Evolutionary conservation across 306 rosid species (phyloP).

Genomic region (Vigna reflexopilosa): DNA sequence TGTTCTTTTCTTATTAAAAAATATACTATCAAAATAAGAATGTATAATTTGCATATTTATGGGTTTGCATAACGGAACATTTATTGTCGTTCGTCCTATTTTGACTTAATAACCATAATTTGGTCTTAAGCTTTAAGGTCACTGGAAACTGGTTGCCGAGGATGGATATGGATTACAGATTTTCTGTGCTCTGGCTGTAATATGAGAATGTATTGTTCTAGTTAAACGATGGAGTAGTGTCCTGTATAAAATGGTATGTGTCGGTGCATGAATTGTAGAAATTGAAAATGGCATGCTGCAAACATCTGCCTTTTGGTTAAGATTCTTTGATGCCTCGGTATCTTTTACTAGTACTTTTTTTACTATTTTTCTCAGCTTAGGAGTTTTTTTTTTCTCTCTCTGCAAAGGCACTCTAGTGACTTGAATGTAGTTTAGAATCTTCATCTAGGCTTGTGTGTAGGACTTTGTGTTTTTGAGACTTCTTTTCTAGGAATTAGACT

Average conservation of each 20-base stretch:
- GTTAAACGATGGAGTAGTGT: neutral
- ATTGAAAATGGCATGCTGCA: neutral
- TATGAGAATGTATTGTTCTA: neutral
- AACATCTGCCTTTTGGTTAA: neutral
- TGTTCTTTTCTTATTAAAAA: neutral
- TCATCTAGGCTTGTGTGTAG: neutral
- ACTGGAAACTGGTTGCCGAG: too few species aligned
- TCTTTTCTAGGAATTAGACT: neutral
- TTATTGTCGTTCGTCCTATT: neutral
- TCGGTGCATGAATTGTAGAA: conserved; percentile 21
- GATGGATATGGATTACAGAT: neutral
- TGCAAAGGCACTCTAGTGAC: conserved; percentile 3
- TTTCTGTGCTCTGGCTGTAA: conserved; percentile 8
- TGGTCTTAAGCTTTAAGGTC: neutral
- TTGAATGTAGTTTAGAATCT: neutral
- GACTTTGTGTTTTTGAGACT: conserved; percentile 5
- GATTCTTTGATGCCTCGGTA: conserved; percentile 8
- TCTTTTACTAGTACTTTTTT: conserved; percentile 7
- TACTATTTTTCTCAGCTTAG: neutral
- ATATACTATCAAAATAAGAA: neutral
- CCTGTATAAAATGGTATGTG: neutral
- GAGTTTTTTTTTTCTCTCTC: neutral
- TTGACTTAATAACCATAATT: neutral
- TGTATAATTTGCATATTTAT: neutral
- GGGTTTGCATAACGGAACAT: neutral